phyloP scores from a whole-genome alignment of 495 filamentous ascomycete species.

The Pseudevernia furfuracea region DNA sequence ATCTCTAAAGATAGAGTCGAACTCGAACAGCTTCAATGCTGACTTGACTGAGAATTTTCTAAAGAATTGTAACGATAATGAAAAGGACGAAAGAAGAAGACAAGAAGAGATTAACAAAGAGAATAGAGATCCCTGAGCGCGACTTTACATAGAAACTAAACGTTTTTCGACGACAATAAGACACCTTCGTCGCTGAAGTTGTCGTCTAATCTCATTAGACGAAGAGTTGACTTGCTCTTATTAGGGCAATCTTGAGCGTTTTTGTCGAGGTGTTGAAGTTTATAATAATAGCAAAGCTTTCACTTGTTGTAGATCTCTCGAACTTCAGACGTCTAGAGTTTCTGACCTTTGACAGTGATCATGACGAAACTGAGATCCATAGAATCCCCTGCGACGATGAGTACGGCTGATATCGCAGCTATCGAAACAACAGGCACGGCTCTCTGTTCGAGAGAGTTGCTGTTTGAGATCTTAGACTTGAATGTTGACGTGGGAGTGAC shows the following conservation, averaged over 20 bases:
- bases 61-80: not conserved
- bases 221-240: too few species aligned
- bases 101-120: not conserved
- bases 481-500: not conserved
- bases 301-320: too few species aligned
- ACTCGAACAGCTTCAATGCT: not conserved
- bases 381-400: not conserved
- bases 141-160: not conserved
- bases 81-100: not conserved
- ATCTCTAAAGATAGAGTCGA: not conserved
- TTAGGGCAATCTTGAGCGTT: too few species aligned
- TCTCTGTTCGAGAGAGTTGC: too few species aligned
- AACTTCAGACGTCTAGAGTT: too few species aligned
- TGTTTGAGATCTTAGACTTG: not conserved
- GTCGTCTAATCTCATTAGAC: too few species aligned
- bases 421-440: not conserved
- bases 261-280: too few species aligned
- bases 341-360: not conserved
- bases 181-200: not conserved
- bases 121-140: not conserved
- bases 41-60: not conserved
- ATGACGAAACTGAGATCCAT: not conserved
- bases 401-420: too few species aligned
- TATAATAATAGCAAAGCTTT: too few species aligned
- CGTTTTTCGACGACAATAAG: not conserved